phyloP scores from a whole-genome alignment of 1,284 basidiomycete species.

The Sanghuangporus sanghuang region DNA sequence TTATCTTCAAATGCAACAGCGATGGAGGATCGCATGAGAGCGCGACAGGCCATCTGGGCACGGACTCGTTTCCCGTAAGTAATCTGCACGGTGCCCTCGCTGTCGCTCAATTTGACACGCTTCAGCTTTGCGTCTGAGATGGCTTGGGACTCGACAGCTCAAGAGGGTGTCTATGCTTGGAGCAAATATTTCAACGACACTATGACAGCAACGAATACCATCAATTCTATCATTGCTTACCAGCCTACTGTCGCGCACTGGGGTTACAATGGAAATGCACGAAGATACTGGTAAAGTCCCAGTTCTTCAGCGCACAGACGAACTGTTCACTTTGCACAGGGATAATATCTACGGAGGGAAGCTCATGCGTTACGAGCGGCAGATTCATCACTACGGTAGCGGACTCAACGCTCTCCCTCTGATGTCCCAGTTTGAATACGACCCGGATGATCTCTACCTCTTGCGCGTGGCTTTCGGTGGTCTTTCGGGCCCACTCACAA shows the following conservation, averaged over 20 bases:
- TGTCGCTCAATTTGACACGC: background rate
- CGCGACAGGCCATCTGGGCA: slow-evolving; percentile 41
- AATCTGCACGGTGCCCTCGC: background rate
- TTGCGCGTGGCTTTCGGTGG: slow-evolving; percentile 50
- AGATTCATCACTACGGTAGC: slow-evolving; percentile 58
- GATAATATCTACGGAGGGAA: slow-evolving; percentile 57
- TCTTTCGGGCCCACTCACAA: slow-evolving; percentile 46
- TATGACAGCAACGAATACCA: slow-evolving; percentile 43
- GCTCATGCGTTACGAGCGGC: slow-evolving; percentile 49
- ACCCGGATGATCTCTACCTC: slow-evolving; percentile 46
- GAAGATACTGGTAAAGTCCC: slow-evolving; percentile 45
- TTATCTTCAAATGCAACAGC: slow-evolving; percentile 42
- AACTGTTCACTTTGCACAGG: slow-evolving; percentile 27
- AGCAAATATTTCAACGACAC: slow-evolving; percentile 50
- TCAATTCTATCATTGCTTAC: slow-evolving; percentile 56
- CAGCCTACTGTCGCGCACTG: slow-evolving; percentile 54
- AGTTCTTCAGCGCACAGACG: background rate
- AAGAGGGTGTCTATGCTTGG: slow-evolving; percentile 54
- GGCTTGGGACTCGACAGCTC: slow-evolving; percentile 60
- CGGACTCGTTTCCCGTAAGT: slow-evolving; percentile 47
- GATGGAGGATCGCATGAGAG: slow-evolving; percentile 43
- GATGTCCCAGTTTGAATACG: slow-evolving; percentile 43
- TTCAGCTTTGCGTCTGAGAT: slow-evolving; percentile 53
- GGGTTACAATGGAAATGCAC: slow-evolving; percentile 58
- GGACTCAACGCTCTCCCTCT: slow-evolving; percentile 53